Percentiles rank a stretch among this genome's conserved stretches.
Evolutionary conservation across 2,329 filamentous ascomycete species (phyloP).

Genomic region (Myrmaecium sp.): DNA sequence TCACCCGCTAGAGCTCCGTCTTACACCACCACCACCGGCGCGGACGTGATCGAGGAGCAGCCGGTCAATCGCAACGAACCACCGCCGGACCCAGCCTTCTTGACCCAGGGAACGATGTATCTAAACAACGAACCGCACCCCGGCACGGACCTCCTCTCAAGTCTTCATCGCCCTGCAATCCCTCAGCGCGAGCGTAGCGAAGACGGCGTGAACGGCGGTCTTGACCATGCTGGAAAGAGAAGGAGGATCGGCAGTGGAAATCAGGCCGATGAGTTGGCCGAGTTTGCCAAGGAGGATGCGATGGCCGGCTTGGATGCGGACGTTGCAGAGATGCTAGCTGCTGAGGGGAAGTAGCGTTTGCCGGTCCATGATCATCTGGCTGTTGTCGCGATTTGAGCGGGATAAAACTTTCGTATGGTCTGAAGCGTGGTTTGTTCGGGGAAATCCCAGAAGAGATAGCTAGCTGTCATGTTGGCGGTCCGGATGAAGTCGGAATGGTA

Average conservation of each 20-base stretch:
- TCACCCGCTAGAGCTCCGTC: conserved; percentile 21
- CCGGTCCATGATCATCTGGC: too few species aligned
- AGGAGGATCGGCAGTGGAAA: conserved; percentile 18
- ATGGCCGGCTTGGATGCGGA: conserved; percentile 43
- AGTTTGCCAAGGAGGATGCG: conserved; percentile 29
- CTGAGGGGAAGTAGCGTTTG: conserved; percentile 19
- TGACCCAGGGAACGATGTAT: too few species aligned
- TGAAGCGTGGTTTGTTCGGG: too few species aligned
- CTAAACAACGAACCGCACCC: too few species aligned
- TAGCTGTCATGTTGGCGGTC: too few species aligned
- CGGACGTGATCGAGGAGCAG: conserved; percentile 10
- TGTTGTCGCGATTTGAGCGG: too few species aligned
- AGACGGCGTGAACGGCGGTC: conserved; percentile 7
- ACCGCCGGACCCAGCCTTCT: conserved; percentile 1
- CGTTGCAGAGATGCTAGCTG: conserved; percentile 40
- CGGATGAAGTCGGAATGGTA: too few species aligned
- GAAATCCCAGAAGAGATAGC: too few species aligned
- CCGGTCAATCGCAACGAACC: conserved; percentile 3
- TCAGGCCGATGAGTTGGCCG: conserved; percentile 21
- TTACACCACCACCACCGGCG: conserved; percentile 23
- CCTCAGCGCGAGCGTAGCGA: conserved; percentile 9
- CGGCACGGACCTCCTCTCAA: conserved; percentile 15
- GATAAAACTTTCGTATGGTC: too few species aligned
- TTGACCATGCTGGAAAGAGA: too few species aligned
- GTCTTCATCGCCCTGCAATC: too few species aligned